Conservation (phyloP, 768 basidiomycete genomes). For the Leccinum disarticulatum region DNA sequence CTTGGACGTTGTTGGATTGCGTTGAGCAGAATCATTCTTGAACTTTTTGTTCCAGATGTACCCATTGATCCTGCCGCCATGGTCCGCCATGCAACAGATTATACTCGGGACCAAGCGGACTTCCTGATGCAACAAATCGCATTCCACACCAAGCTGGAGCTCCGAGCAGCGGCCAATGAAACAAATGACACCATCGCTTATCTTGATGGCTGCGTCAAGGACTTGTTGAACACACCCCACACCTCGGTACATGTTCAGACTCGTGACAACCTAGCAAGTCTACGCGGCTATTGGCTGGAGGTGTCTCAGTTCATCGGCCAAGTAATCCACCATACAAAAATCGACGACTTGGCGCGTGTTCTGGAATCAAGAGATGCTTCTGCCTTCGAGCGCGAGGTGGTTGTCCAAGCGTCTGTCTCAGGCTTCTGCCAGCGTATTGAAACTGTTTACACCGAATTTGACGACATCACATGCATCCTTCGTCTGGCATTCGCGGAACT, state of each 20-base stretch:
- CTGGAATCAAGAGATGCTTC: constrained; percentile 38
- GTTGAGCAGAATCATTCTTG: constrained; percentile 56
- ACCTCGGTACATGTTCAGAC: constrained; percentile 31
- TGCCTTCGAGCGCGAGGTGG: constrained; percentile 56
- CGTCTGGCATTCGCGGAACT: constrained; percentile 63
- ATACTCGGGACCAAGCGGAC: constrained; percentile 42
- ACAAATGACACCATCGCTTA: constrained; percentile 48
- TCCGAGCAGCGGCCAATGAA: constrained; percentile 52
- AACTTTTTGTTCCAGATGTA: constrained; percentile 76
- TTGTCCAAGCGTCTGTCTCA: constrained; percentile 75
- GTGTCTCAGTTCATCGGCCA: constrained; percentile 73
- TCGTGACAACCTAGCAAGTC: constrained; percentile 43
- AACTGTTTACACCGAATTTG: constrained; percentile 63
- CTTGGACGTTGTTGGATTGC: constrained; percentile 59
- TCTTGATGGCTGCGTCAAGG: constrained; percentile 40
- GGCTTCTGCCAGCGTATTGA: constrained; percentile 76
- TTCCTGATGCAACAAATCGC: constrained; percentile 47
- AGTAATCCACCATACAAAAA: constrained; percentile 46
- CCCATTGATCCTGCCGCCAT: constrained; percentile 86
- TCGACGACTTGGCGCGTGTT: constrained; percentile 45
- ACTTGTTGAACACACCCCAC: constrained; percentile 27
- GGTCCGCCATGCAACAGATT: constrained; percentile 44
- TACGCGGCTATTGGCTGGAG: constrained; percentile 73
- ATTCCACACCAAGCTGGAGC: constrained; percentile 58
- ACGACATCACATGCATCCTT: constrained; percentile 69